Percentiles rank a stretch among this genome's conserved stretches.
Conservation (phyloP, 805 yeast genomes). For the Kluyveromyces siamensis region DNA sequence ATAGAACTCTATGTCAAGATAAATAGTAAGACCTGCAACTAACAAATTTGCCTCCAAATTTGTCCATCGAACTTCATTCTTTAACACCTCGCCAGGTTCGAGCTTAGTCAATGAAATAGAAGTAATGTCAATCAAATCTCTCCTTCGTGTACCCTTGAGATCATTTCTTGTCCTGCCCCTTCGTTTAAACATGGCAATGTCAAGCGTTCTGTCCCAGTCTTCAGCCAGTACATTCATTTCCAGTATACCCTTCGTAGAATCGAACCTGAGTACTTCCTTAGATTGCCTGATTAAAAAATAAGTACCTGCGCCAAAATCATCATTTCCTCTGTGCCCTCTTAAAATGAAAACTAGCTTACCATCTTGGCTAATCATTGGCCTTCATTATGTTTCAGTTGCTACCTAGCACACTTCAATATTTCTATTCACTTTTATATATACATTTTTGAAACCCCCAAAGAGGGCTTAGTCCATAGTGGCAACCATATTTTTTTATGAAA, state of each 20-base stretch:
- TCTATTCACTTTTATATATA: not conserved
- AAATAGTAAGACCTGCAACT: not conserved
- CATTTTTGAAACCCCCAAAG: not conserved
- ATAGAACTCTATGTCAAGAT: constrained; percentile 12
- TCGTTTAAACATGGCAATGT: constrained; percentile 7
- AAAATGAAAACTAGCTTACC: constrained; percentile 7
- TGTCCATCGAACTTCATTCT: constrained; percentile 10
- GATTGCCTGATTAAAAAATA: constrained; percentile 9
- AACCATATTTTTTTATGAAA: not conserved
- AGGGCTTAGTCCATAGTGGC: not conserved
- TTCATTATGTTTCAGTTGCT: not conserved
- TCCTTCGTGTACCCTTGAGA: constrained; percentile 5
- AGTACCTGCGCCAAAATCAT: not conserved
- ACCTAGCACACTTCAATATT: not conserved
- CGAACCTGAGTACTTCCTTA: constrained; percentile 9
- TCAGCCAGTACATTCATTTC: constrained; percentile 1
- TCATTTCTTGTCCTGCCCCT: constrained; percentile 5
- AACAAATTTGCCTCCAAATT: constrained; percentile 3
- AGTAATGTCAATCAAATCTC: constrained; percentile 7
- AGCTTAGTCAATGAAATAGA: not conserved
- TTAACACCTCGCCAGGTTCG: not conserved
- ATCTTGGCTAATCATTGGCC: constrained; percentile 6
- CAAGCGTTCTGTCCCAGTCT: constrained; percentile 3
- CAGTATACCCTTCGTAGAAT: not conserved
- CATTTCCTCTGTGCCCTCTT: not conserved